Evolutionary conservation across 2,329 filamentous ascomycete genomes (phyloP).

Genomic region (Seiridium cupressi): DNA sequence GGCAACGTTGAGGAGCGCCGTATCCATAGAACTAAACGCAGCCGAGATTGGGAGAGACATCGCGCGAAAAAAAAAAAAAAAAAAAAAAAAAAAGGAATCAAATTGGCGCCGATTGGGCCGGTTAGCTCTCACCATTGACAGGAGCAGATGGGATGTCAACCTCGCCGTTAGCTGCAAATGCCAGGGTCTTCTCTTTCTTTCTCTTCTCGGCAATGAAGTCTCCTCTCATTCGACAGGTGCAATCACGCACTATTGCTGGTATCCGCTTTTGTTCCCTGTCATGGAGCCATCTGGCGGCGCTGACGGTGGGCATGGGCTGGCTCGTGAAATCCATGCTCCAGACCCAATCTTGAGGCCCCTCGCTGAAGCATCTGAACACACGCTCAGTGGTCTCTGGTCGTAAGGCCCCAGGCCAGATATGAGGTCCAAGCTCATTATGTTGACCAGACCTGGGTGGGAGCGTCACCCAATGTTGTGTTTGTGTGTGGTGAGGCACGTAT

Average conservation of each 20-base stretch:
- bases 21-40: not conserved
- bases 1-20: not conserved
- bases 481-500: too few species aligned
- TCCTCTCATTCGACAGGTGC: constrained; percentile 12
- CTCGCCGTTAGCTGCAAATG: not conserved
- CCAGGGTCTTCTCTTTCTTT: not conserved
- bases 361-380: not conserved
- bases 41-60: not conserved
- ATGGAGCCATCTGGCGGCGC: not conserved
- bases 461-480: too few species aligned
- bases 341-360: constrained; percentile 3
- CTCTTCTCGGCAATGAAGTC: constrained; percentile 18
- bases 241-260: constrained; percentile 23
- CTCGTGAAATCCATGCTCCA: not conserved
- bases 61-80: not conserved
- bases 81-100: not conserved
- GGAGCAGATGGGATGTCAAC: not conserved
- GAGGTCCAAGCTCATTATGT: not conserved
- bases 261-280: constrained; percentile 18
- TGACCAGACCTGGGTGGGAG: not conserved
- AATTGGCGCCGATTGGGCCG: not conserved
- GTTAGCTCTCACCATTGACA: not conserved
- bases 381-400: not conserved
- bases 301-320: not conserved
- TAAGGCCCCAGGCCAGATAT: not conserved